phyloP scores from a whole-genome alignment of 441 rosid species.

The Iberis amara region DNA sequence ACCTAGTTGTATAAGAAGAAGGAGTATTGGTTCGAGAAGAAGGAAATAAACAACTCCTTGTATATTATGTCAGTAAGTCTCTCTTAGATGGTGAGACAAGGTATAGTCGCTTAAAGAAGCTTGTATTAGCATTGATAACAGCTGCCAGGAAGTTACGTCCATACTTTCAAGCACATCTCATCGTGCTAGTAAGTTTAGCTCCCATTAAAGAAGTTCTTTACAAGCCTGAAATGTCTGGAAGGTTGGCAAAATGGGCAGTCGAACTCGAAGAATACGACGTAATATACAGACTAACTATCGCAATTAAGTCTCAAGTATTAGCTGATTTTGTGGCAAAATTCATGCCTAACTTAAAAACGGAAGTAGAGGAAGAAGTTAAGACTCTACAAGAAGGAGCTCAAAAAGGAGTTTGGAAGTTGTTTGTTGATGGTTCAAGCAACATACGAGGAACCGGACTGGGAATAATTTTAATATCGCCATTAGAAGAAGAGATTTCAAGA shows the following conservation, averaged over 20 bases:
- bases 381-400: no score
- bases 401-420: no score
- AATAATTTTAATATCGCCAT: no score
- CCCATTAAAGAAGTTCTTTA: neutral
- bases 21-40: neutral
- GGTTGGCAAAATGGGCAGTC: neutral
- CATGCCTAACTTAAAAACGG: no score
- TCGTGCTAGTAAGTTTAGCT: neutral
- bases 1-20: neutral
- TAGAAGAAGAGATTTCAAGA: no score
- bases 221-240: neutral
- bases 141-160: neutral
- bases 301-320: neutral
- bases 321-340: neutral
- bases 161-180: neutral
- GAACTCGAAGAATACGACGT: neutral
- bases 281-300: neutral
- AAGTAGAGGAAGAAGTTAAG: no score
- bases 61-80: neutral
- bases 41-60: neutral
- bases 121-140: neutral
- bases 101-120: neutral
- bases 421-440: no score
- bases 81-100: neutral
- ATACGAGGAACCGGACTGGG: no score